Percentiles rank a stretch among this genome's conserved stretches.
phyloP scores from a whole-genome alignment of 1,284 basidiomycete species.

The Bondarzewia mesenterica region DNA sequence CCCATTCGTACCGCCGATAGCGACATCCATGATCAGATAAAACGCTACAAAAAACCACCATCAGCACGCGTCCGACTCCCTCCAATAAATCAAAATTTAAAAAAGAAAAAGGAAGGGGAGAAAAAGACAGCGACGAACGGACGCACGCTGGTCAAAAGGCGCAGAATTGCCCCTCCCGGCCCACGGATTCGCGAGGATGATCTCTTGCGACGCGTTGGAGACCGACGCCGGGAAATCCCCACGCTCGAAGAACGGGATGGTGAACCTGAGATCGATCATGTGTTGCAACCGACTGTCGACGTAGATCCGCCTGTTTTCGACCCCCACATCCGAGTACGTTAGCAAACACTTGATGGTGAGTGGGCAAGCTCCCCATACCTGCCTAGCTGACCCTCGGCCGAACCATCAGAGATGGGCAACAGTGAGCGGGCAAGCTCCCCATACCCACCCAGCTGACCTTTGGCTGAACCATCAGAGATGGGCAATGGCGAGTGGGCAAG shows the following conservation, averaged over 20 bases:
- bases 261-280: conserved; percentile 58
- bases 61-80: not conserved
- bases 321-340: no score
- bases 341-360: no score
- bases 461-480: no score
- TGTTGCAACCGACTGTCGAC: conserved; percentile 69
- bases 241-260: conserved; percentile 67
- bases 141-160: conserved; percentile 77
- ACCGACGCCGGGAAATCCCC: conserved; percentile 72
- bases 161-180: conserved; percentile 49
- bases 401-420: no score
- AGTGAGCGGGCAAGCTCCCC: no score
- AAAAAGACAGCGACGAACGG: not conserved
- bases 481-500: no score
- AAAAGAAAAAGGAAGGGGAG: no score
- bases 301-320: conserved; percentile 62
- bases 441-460: no score
- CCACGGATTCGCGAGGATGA: conserved; percentile 67
- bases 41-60: conserved; percentile 44
- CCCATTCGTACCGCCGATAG: conserved; percentile 73
- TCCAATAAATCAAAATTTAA: not conserved
- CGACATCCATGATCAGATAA: conserved; percentile 74
- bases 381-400: no score
- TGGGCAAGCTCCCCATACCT: no score
- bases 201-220: conserved; percentile 59